Percentiles rank a stretch among this genome's conserved stretches.
phyloP scores from a whole-genome alignment of 495 filamentous ascomycete genomes.

The Sphaerosporella brunnea region DNA sequence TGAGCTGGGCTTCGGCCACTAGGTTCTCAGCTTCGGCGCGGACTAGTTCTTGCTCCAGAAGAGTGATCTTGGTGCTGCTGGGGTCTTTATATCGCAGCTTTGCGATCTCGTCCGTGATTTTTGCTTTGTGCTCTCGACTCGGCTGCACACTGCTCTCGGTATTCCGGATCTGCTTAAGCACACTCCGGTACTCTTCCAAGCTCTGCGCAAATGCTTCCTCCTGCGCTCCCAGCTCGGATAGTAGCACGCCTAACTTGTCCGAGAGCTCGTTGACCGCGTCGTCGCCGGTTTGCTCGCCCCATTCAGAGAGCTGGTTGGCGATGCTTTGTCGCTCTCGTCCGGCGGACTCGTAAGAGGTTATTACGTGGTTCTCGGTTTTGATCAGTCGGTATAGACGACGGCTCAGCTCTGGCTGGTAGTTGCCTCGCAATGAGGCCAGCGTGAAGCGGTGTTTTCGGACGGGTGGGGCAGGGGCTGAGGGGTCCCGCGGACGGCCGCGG shows the following conservation, averaged over 20 bases:
- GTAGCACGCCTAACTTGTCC: constrained; percentile 83
- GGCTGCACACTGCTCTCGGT: constrained; percentile 89
- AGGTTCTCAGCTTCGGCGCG: constrained; percentile 85
- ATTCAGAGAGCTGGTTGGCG: constrained; percentile 82
- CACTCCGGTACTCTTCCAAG: constrained; percentile 59
- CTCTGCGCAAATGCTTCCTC: constrained; percentile 75
- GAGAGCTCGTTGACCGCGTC: constrained; percentile 72
- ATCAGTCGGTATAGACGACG: constrained; percentile 74
- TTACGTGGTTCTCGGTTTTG: constrained; percentile 74
- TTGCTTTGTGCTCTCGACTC: constrained; percentile 61
- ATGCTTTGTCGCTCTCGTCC: constrained; percentile 64
- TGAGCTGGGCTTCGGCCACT: constrained; percentile 91
- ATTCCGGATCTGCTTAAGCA: constrained; percentile 80
- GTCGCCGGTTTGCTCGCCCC: constrained; percentile 80
- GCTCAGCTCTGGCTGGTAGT: constrained; percentile 66
- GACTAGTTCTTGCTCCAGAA: constrained; percentile 87
- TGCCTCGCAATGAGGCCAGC: constrained; percentile 62
- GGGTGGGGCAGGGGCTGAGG: constrained; percentile 8
- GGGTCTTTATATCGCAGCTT: constrained; percentile 82
- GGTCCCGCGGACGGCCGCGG: constrained; percentile 31
- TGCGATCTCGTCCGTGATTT: constrained; percentile 77
- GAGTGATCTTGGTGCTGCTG: constrained; percentile 50
- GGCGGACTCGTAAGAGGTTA: constrained; percentile 65
- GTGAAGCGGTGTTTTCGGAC: constrained; percentile 47
- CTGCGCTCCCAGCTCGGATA: constrained; percentile 81